Base-by-base conservation (phyloP, 2,329 filamentous ascomycete species). In the Eurotiales sp. region DNA sequence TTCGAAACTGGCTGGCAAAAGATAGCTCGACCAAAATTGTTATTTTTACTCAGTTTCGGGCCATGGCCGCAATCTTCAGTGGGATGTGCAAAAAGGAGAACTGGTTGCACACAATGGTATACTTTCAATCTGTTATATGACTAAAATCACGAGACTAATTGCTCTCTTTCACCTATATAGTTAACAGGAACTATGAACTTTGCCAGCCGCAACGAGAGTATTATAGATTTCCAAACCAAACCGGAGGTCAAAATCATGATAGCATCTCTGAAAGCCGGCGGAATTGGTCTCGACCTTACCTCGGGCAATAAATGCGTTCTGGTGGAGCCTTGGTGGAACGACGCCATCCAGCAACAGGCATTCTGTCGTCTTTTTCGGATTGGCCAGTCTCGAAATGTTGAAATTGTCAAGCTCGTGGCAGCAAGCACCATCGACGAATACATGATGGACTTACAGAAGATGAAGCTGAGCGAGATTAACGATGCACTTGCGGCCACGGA, bases 361-460 rank as follows among this genome's bases (percentile, higher is more conserved):
- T 81, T 81, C 60, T 78, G 75, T 1, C 78, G 87, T 0, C 79
- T 88, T 0, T 80, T 79, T 58, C 77, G 87, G 4, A 82, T 84
- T 2, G 85, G 85, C 0, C 87, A 92, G 56, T 55, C 61, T 0
- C 79, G 84, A 37, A 70, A 80, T 29, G 84, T 84, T 0, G 70
- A 80, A 10, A 77, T 87, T 52, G 75, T 80, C 0, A 75, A 82
- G 0, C 72, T 90, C 29, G 66, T 82, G 1, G 72, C 83, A 0
- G 65, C 71, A 1, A 71, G 78, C 4, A 79, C 76, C 0, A 78
- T 88, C 4, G 86, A 90, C 53, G 70, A 77, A 8, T 69, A 75
- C 0, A 71, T 90, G 3, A 61, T 77, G 0, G 42, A 64, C 0
- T 72, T 88, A 56, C 85, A 90, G 53, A 53, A 72, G 0, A 47